These are phyloP conservation scores for Candolleomyces efflorescens DNA, from an alignment of 768 basidiomycete species.

Conservation along the genomic window DNA sequence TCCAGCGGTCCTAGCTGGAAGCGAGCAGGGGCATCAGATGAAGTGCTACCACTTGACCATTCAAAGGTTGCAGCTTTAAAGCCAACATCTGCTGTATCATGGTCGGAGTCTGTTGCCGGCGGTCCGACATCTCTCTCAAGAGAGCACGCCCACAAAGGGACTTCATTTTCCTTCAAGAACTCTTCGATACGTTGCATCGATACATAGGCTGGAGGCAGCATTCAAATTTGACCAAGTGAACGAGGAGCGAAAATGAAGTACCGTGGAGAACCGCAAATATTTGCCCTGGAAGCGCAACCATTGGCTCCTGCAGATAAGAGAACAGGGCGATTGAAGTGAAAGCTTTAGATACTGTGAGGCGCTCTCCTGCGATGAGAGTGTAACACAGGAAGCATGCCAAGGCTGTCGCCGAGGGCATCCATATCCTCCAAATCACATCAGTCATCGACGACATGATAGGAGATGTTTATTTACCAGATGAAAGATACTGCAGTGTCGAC, in stretches of 20 bases:
- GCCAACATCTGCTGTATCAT: slow-evolving; percentile 34
- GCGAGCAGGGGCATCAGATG: slow-evolving; percentile 21
- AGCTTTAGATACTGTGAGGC: slow-evolving; percentile 72
- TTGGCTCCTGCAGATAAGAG: slow-evolving; percentile 62
- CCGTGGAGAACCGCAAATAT: slow-evolving; percentile 63
- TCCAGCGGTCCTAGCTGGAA: slow-evolving; percentile 58
- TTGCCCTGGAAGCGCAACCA: slow-evolving; percentile 60
- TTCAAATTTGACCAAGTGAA: neutral
- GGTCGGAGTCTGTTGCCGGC: neutral
- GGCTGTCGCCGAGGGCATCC: slow-evolving; percentile 70
- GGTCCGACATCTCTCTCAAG: slow-evolving; percentile 22
- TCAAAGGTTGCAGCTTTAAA: slow-evolving; percentile 53
- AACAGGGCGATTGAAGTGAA: slow-evolving; percentile 81
- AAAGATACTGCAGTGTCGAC: slow-evolving; percentile 61
- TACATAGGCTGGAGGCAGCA: slow-evolving; percentile 50
- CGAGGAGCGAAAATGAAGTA: slow-evolving; percentile 18
- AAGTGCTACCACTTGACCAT: slow-evolving; percentile 42
- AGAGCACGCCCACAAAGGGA: slow-evolving; percentile 73
- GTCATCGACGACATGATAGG: slow-evolving; percentile 4
- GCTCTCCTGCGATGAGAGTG: slow-evolving; percentile 59
- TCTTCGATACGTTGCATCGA: slow-evolving; percentile 78
- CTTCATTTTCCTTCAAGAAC: slow-evolving; percentile 71
- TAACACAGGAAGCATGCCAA: slow-evolving; percentile 61
- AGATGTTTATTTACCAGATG: slow-evolving; percentile 44
- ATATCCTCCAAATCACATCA: slow-evolving; percentile 41